These are phyloP conservation scores for Solanum appendiculatum DNA, from an alignment of 257 asterid species.

Conservation along the genomic window DNA sequence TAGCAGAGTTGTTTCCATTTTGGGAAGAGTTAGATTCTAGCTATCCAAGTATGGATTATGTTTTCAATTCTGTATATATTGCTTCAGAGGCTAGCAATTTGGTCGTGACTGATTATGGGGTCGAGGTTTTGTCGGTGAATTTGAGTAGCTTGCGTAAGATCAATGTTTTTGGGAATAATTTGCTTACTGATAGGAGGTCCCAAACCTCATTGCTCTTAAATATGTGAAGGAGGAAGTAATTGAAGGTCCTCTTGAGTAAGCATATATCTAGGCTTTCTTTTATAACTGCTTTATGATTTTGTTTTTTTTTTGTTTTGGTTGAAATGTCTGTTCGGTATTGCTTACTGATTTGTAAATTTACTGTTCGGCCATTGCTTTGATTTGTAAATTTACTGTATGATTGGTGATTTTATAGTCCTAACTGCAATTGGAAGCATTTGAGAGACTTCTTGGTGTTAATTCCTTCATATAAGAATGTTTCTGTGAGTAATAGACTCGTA, in stretches of 20 bases:
- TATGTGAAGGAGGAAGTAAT: neutral
- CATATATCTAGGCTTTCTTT: neutral
- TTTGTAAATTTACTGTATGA: neutral
- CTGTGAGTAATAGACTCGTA: neutral
- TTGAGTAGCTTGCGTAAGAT: too few species aligned
- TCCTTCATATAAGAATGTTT: neutral
- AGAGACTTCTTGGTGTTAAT: neutral
- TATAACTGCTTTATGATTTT: too few species aligned
- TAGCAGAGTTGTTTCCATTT: neutral
- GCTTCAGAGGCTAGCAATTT: too few species aligned
- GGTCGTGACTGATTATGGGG: neutral
- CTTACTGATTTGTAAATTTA: too few species aligned
- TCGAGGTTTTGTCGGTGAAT: neutral
- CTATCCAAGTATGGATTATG: neutral
- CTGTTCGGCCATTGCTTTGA: neutral
- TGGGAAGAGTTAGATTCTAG: conserved; percentile 4
- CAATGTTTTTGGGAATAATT: too few species aligned
- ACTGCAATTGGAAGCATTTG: neutral
- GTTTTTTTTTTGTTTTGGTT: neutral
- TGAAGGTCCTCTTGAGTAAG: neutral
- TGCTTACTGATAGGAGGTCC: too few species aligned
- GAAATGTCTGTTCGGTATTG: neutral
- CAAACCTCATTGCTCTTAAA: too few species aligned
- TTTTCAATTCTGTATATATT: too few species aligned
- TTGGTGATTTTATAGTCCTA: neutral